Percentiles rank a stretch among this genome's conserved stretches.
phyloP scores from a whole-genome alignment of 2,329 filamentous ascomycete species.

The Arthrobotrys musiformis region DNA sequence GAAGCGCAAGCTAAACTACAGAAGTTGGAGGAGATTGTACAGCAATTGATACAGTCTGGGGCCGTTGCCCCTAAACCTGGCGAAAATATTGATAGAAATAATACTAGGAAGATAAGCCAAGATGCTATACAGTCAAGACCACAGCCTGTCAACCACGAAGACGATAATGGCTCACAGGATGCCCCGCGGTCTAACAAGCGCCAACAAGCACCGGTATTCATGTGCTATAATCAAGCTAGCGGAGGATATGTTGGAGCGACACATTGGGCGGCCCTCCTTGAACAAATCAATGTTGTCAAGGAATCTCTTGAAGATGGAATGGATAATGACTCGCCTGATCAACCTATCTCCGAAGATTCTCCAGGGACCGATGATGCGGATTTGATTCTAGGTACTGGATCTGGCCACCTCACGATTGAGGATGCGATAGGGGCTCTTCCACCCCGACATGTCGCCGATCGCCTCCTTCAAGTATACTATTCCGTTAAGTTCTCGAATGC shows the following conservation, averaged over 20 bases:
- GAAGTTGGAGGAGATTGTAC: constrained; percentile 64
- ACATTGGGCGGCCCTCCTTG: constrained; percentile 64
- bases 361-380: constrained; percentile 60
- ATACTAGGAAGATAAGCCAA: constrained; percentile 60
- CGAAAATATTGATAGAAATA: constrained; percentile 60
- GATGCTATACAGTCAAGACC: constrained; percentile 48
- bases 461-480: constrained; percentile 63
- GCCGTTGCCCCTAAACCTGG: constrained; percentile 57
- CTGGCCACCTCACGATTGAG: constrained; percentile 59
- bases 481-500: constrained; percentile 62
- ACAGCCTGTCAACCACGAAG: not conserved
- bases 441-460: constrained; percentile 62
- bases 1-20: constrained; percentile 64
- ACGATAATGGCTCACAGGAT: constrained; percentile 27
- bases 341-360: constrained; percentile 59
- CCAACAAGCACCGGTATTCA: constrained; percentile 47
- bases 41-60: constrained; percentile 60
- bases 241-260: constrained; percentile 63
- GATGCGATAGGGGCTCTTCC: constrained; percentile 62
- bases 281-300: constrained; percentile 63
- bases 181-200: constrained; percentile 24
- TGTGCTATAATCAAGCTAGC: constrained; percentile 47
- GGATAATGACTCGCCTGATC: constrained; percentile 57
- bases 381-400: constrained; percentile 61
- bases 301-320: constrained; percentile 60